Evolutionary conservation across 768 basidiomycete genomes (phyloP).

Genomic region (Termitomyces titanicus): DNA sequence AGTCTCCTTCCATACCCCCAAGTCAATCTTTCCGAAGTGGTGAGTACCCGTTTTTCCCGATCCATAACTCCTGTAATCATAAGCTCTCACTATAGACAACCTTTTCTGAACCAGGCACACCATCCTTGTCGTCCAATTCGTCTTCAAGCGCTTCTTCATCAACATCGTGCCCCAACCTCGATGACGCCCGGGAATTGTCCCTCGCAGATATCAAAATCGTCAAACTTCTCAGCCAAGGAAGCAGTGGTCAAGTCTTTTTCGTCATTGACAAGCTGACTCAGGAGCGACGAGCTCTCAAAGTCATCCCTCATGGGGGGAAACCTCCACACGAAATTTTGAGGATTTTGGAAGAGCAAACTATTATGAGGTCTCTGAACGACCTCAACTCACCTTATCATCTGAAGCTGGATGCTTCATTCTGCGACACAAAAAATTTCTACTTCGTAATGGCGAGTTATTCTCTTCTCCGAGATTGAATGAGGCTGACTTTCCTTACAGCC

Average conservation of each 20-base stretch:
- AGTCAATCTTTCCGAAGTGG: too few relatives aligned
- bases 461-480: neutral
- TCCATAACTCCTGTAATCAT: too few relatives aligned
- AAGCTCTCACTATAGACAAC: too few relatives aligned
- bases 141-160: neutral
- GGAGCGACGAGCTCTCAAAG: slow-evolving; percentile 24
- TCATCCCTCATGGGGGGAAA: slow-evolving; percentile 21
- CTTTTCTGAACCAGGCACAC: neutral
- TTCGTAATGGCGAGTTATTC: slow-evolving; percentile 19
- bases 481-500: slow-evolving; percentile 12
- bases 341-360: slow-evolving; percentile 19
- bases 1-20: too few relatives aligned
- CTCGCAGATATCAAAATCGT: slow-evolving; percentile 9
- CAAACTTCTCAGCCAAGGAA: slow-evolving; percentile 25
- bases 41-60: too few relatives aligned
- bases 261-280: slow-evolving; percentile 21
- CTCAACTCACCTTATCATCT: slow-evolving; percentile 20
- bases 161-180: neutral
- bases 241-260: slow-evolving; percentile 24
- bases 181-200: neutral
- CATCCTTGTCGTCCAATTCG: neutral
- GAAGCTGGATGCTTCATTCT: slow-evolving; percentile 19
- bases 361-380: slow-evolving; percentile 14
- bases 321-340: slow-evolving; percentile 10
- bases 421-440: slow-evolving; percentile 21